phyloP scores from a whole-genome alignment of 352 stramenopile genomes.

The Pythium diclinum region DNA sequence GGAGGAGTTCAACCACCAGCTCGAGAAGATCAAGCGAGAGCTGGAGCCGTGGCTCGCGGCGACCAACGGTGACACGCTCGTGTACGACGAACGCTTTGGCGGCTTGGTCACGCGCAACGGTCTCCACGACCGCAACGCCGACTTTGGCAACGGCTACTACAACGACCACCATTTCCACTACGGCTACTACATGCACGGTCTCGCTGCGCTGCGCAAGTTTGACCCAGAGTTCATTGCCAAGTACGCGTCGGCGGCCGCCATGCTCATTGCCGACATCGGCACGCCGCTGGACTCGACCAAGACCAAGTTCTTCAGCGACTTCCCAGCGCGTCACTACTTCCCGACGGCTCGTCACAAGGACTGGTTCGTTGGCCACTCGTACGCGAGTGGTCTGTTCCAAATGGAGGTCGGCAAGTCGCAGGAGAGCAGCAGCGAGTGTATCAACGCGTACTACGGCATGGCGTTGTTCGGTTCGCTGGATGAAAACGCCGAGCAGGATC shows the following conservation, averaged over 20 bases:
- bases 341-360: slow-evolving; percentile 92
- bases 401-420: slow-evolving; percentile 95
- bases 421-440: slow-evolving; percentile 93
- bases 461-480: slow-evolving; percentile 84
- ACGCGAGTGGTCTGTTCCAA: slow-evolving; percentile 93
- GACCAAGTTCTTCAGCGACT: slow-evolving; percentile 51
- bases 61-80: slow-evolving; percentile 64
- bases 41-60: slow-evolving; percentile 58
- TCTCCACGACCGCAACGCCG: slow-evolving; percentile 42
- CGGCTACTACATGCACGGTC: slow-evolving; percentile 89
- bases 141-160: slow-evolving; percentile 89
- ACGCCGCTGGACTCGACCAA: slow-evolving; percentile 42
- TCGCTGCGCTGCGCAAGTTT: slow-evolving; percentile 73
- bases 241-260: slow-evolving; percentile 47
- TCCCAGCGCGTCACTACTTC: slow-evolving; percentile 63
- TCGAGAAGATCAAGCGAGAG: slow-evolving; percentile 57
- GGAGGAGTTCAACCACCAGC: slow-evolving; percentile 37
- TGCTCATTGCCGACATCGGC: slow-evolving; percentile 71
- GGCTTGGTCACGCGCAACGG: slow-evolving; percentile 90
- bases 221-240: slow-evolving; percentile 65
- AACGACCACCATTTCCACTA: slow-evolving; percentile 94
- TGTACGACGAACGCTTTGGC: slow-evolving; percentile 93
- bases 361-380: slow-evolving; percentile 96
- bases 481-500: slow-evolving; percentile 26
- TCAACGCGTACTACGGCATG: slow-evolving; percentile 96